phyloP scores from a whole-genome alignment of 305 asterid species.

The Nicotiana rustica region DNA sequence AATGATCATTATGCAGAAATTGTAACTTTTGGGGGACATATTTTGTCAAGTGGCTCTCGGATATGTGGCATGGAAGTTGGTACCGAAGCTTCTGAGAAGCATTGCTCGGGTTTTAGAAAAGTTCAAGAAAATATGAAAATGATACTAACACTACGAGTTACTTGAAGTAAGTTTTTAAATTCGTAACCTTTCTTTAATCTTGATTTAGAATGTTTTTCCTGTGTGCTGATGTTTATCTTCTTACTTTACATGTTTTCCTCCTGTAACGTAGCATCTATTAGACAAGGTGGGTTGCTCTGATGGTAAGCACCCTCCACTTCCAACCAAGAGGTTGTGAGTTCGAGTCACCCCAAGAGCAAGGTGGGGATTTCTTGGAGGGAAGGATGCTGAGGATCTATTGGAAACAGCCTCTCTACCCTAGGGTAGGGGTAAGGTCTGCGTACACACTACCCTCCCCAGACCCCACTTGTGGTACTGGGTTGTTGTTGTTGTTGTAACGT shows the following conservation, averaged over 20 bases:
- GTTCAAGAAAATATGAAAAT: background rate
- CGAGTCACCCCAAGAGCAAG: too few relatives aligned
- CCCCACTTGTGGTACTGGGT: too few relatives aligned
- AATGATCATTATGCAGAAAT: background rate
- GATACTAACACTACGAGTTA: background rate
- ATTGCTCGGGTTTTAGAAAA: background rate
- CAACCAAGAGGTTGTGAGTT: too few relatives aligned
- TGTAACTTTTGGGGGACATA: background rate
- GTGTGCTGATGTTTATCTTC: slow-evolving; percentile 21
- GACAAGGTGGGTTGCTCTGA: too few relatives aligned
- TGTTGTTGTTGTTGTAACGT: background rate
- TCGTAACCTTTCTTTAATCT: background rate
- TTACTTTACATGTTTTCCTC: background rate
- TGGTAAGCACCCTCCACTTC: too few relatives aligned
- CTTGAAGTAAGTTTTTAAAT: slow-evolving; percentile 20
- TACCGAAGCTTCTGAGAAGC: background rate
- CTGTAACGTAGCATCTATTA: background rate
- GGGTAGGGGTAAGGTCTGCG: too few relatives aligned
- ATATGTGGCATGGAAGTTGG: slow-evolving; percentile 7
- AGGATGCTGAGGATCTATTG: too few relatives aligned
- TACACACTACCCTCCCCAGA: too few relatives aligned
- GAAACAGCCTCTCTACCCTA: too few relatives aligned
- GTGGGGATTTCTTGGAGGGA: too few relatives aligned
- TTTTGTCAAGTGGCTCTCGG: slow-evolving; percentile 7
- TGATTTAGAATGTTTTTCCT: slow-evolving; percentile 21